Evolutionary conservation across 2,329 filamentous ascomycete species (phyloP).

Genomic region (Penicillium concentricum): DNA sequence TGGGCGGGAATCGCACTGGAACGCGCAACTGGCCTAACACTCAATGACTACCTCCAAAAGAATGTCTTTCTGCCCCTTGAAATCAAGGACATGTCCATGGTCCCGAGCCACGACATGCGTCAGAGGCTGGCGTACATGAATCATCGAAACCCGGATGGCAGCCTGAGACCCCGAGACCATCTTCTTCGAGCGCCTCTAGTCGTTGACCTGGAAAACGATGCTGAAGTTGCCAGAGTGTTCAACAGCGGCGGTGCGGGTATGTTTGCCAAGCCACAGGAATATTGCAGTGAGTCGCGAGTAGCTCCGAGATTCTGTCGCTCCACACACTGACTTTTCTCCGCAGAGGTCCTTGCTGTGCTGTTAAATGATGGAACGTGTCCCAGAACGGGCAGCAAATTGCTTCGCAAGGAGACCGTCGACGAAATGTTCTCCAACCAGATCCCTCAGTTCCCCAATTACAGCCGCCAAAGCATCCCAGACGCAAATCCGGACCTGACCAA

Average conservation of each 20-base stretch:
- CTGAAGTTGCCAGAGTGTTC: slow-evolving; percentile 48
- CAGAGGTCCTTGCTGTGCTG: slow-evolving; percentile 60
- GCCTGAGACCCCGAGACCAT: slow-evolving; percentile 49
- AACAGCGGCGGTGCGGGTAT: slow-evolving; percentile 63
- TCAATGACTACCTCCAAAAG: slow-evolving; percentile 53
- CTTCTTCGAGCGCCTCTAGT: slow-evolving; percentile 49
- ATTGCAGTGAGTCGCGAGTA: slow-evolving; percentile 43
- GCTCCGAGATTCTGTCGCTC: not conserved
- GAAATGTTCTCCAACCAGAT: slow-evolving; percentile 67
- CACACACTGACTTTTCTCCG: not conserved
- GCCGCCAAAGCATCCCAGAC: slow-evolving; percentile 45
- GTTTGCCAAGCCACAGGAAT: slow-evolving; percentile 61
- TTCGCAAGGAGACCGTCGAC: slow-evolving; percentile 58
- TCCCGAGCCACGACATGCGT: slow-evolving; percentile 57
- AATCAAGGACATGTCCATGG: slow-evolving; percentile 55
- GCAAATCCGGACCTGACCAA: slow-evolving; percentile 53
- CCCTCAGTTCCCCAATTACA: slow-evolving; percentile 54
- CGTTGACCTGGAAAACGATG: slow-evolving; percentile 37
- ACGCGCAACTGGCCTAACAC: slow-evolving; percentile 42
- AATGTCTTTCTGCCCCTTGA: slow-evolving; percentile 52
- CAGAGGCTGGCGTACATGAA: slow-evolving; percentile 59
- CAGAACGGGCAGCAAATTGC: slow-evolving; percentile 53
- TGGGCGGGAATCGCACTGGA: slow-evolving; percentile 56
- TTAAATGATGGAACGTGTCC: slow-evolving; percentile 65
- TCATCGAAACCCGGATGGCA: slow-evolving; percentile 48